Evolutionary conservation across 139 green algal genomes (phyloP).

Genomic region (Chlamydomonas applanata): DNA sequence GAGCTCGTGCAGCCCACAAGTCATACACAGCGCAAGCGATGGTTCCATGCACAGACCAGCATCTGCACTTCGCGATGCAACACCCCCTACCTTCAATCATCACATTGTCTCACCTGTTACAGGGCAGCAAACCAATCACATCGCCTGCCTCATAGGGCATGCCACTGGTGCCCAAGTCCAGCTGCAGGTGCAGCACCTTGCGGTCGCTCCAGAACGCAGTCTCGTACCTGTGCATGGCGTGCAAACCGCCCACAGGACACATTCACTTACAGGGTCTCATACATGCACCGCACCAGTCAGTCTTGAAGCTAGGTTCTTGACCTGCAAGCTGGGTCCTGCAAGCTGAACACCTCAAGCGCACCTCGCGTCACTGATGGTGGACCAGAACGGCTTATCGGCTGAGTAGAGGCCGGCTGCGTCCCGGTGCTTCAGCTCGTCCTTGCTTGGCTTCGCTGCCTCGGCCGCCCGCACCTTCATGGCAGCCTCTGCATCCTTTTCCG

Average conservation of each 20-base stretch:
- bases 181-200: conserved; percentile 83
- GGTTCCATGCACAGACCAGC: background rate
- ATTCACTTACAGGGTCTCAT: no score
- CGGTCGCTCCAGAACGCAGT: conserved; percentile 66
- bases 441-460: background rate
- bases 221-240: conserved; percentile 32
- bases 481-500: conserved; percentile 17
- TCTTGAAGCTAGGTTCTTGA: no score
- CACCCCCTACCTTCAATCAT: no score
- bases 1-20: no score
- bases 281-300: no score
- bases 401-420: conserved; percentile 62
- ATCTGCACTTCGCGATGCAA: no score
- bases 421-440: conserved; percentile 7
- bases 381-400: conserved; percentile 64
- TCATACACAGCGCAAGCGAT: background rate
- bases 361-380: conserved; percentile 45
- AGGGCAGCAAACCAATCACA: conserved; percentile 79
- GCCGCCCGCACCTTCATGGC: background rate
- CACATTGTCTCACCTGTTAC: conserved; percentile 19
- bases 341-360: background rate
- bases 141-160: conserved; percentile 82
- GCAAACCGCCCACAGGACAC: no score
- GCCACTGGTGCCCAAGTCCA: conserved; percentile 69
- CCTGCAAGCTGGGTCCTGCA: no score